Conservation (phyloP, 2,329 filamentous ascomycete species). For the Mycocentrospora acerina region DNA sequence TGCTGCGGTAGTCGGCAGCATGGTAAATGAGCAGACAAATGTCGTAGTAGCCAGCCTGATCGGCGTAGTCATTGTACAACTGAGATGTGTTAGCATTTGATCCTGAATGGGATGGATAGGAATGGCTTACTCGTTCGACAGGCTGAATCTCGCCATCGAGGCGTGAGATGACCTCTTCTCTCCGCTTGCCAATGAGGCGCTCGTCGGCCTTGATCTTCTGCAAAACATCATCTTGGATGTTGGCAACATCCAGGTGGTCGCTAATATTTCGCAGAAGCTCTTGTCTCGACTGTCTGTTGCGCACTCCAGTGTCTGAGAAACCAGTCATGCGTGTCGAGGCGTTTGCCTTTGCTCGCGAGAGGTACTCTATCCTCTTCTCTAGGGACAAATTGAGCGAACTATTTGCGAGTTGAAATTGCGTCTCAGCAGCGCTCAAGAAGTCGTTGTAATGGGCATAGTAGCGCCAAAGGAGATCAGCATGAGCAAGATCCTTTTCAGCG, state of each 20-base stretch:
- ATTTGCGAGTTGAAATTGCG: slow-evolving; percentile 80
- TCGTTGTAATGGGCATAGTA: slow-evolving; percentile 85
- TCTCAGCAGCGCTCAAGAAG: slow-evolving; percentile 83
- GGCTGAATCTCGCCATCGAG: slow-evolving; percentile 78
- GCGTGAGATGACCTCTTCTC: slow-evolving; percentile 63
- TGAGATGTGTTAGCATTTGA: slow-evolving; percentile 43
- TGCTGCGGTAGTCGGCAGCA: slow-evolving; percentile 85
- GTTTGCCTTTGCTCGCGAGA: slow-evolving; percentile 89
- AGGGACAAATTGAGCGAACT: slow-evolving; percentile 80
- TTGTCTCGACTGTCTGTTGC: slow-evolving; percentile 73
- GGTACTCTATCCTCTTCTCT: slow-evolving; percentile 82
- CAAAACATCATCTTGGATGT: slow-evolving; percentile 90
- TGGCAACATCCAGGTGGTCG: slow-evolving; percentile 86
- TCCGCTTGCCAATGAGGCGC: slow-evolving; percentile 66
- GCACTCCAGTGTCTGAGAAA: slow-evolving; percentile 55
- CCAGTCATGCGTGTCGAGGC: slow-evolving; percentile 80
- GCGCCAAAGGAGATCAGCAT: slow-evolving; percentile 88
- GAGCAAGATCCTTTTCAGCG: slow-evolving; percentile 68
- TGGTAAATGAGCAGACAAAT: slow-evolving; percentile 91
- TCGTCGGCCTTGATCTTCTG: slow-evolving; percentile 73
- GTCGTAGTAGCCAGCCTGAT: slow-evolving; percentile 90
- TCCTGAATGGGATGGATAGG: background rate
- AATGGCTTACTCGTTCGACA: slow-evolving; percentile 69
- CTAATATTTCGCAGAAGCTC: slow-evolving; percentile 80
- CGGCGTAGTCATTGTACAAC: slow-evolving; percentile 92